phyloP scores from a whole-genome alignment of 768 basidiomycete species.

The Peribolospora baueri region DNA sequence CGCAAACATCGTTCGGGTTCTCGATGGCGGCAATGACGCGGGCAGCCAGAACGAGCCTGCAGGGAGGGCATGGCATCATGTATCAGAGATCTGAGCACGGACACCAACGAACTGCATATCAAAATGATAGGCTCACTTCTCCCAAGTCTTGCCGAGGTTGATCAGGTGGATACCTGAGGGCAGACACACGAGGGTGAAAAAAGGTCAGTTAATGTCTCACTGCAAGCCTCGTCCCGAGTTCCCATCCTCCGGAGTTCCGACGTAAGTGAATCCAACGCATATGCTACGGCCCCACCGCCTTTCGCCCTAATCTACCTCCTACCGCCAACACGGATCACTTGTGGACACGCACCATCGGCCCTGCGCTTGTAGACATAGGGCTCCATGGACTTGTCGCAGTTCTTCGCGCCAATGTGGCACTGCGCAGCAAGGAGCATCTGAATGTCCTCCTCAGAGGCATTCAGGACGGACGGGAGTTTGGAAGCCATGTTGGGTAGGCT shows the following conservation, averaged over 20 bases:
- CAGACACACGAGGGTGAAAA: background rate
- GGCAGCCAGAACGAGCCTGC: slow-evolving; percentile 64
- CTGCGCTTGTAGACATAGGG: slow-evolving; percentile 95
- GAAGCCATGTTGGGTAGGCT: slow-evolving; percentile 20
- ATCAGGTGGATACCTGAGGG: slow-evolving; percentile 73
- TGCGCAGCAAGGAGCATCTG: slow-evolving; percentile 83
- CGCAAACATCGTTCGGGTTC: slow-evolving; percentile 93
- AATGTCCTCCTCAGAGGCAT: slow-evolving; percentile 92
- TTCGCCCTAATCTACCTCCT: too few species aligned
- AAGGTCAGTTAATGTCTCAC: background rate
- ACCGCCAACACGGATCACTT: background rate
- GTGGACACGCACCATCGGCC: slow-evolving; percentile 45
- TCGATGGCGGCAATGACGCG: slow-evolving; percentile 81
- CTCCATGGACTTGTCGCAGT: slow-evolving; percentile 98
- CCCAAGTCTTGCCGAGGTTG: slow-evolving; percentile 99
- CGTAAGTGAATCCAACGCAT: too few species aligned
- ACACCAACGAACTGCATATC: too few species aligned
- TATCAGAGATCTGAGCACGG: too few species aligned
- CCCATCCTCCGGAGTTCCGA: too few species aligned
- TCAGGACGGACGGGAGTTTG: slow-evolving; percentile 80
- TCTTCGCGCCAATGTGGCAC: slow-evolving; percentile 87
- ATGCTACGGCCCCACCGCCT: too few species aligned
- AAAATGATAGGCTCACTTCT: slow-evolving; percentile 30
- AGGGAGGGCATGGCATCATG: too few species aligned
- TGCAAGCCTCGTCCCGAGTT: too few species aligned